Conservation (phyloP, 108 stramenopile genomes). For the Phaeodactylum tricornutum region DNA sequence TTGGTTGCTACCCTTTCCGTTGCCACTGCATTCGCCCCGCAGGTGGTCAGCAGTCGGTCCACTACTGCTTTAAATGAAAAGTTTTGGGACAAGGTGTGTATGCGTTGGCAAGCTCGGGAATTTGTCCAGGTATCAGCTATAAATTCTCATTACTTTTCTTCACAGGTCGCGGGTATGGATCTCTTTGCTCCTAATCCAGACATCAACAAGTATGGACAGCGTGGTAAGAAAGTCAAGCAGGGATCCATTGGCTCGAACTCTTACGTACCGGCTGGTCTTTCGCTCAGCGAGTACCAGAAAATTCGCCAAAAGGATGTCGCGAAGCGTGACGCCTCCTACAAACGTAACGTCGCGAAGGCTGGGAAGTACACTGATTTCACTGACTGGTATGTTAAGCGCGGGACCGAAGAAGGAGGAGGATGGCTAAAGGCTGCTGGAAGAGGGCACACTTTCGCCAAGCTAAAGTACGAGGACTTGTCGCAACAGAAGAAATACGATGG, state of each 20-base stretch:
- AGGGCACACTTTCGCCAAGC: conserved; percentile 60
- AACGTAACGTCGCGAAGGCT: conserved; percentile 51
- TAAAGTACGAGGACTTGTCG: conserved; percentile 63
- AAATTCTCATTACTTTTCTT: conserved; percentile 3
- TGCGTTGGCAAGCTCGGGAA: background rate
- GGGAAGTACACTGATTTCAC: conserved; percentile 52
- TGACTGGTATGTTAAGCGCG: conserved; percentile 51
- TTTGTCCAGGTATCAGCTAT: too few relatives aligned
- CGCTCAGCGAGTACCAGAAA: conserved; percentile 28
- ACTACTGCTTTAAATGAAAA: conserved; percentile 8
- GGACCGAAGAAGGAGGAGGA: conserved; percentile 29
- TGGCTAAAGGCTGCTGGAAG: conserved; percentile 37
- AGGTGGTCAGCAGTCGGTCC: conserved; percentile 13
- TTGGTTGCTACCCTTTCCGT: conserved; percentile 57
- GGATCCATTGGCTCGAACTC: conserved; percentile 34
- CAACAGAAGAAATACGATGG: conserved; percentile 4
- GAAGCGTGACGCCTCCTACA: conserved; percentile 47
- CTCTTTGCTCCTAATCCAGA: conserved; percentile 36
- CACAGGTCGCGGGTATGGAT: conserved; percentile 37
- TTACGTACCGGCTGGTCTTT: conserved; percentile 57
- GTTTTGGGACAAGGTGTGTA: background rate
- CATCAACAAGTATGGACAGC: conserved; percentile 61
- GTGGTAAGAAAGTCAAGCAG: conserved; percentile 29
- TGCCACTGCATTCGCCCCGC: conserved; percentile 72
- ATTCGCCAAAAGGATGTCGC: conserved; percentile 31